A percentile compares a stretch with the other conserved stretches of the same genome.
Conservation (phyloP, 352 stramenopile genomes). For the Blastocystis sp. region DNA sequence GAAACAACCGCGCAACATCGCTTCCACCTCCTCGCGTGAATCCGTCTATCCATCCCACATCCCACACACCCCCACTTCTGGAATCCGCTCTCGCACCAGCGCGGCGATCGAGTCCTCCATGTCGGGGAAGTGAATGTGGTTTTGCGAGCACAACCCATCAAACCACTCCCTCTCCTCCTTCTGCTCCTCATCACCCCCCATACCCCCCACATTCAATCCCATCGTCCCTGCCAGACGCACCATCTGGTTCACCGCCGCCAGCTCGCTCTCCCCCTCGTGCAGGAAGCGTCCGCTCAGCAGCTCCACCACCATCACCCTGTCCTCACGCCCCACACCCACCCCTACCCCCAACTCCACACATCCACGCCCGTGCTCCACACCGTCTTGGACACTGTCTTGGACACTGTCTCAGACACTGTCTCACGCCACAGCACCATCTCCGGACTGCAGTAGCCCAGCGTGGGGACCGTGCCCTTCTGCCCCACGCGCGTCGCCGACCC, state of each 20-base stretch:
- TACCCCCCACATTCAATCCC: not conserved
- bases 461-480: not conserved
- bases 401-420: not conserved
- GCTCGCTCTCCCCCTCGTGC: slow-evolving; percentile 10
- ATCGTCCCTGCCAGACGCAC: slow-evolving; percentile 4
- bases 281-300: slow-evolving; percentile 1
- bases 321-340: not conserved
- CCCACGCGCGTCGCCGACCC: not conserved
- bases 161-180: not conserved
- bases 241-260: not conserved
- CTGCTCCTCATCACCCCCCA: not conserved
- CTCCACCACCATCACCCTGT: slow-evolving; percentile 4
- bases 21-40: not conserved
- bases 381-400: not conserved
- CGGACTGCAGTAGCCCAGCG: slow-evolving; percentile 13
- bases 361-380: not conserved
- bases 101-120: not conserved
- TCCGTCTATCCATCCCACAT: too few species aligned
- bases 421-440: not conserved
- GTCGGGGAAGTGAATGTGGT: not conserved
- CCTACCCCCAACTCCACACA: slow-evolving; percentile 15
- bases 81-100: not conserved
- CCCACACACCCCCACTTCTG: not conserved
- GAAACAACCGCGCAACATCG: slow-evolving; percentile 8
- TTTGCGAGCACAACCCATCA: not conserved